Evolutionary conservation across 331 rosid species (phyloP).

Genomic region (Rhamnella rubrinervis): DNA sequence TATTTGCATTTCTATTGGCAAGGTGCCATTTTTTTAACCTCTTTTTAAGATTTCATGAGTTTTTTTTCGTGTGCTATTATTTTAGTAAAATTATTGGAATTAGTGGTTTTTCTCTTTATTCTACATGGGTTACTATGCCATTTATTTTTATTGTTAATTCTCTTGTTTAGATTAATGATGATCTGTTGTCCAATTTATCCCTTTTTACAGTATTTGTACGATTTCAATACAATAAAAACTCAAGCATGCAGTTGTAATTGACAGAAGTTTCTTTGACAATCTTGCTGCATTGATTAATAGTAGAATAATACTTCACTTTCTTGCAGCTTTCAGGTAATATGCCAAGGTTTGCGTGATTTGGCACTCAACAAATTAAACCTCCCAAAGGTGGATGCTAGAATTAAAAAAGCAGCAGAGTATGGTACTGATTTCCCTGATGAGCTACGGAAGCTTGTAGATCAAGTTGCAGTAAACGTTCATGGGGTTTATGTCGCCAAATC

Average conservation of each 20-base stretch:
- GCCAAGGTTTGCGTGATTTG: constrained; percentile 60
- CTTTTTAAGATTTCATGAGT: too few relatives aligned
- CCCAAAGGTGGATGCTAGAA: constrained; percentile 65
- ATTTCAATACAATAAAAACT: neutral
- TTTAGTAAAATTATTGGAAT: too few relatives aligned
- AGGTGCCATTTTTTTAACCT: too few relatives aligned
- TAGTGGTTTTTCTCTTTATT: too few relatives aligned
- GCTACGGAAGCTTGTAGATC: constrained; percentile 54
- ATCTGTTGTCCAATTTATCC: too few relatives aligned
- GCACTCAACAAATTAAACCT: constrained; percentile 45
- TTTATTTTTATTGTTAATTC: too few relatives aligned
- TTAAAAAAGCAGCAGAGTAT: constrained; percentile 52
- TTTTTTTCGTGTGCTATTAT: too few relatives aligned
- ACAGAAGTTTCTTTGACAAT: neutral
- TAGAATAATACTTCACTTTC: constrained; percentile 23
- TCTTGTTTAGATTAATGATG: too few relatives aligned
- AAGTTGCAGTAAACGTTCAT: constrained; percentile 64
- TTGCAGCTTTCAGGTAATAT: constrained; percentile 75
- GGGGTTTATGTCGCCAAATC: constrained; percentile 70
- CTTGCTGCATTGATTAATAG: constrained; percentile 22
- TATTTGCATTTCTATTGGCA: neutral
- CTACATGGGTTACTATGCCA: too few relatives aligned
- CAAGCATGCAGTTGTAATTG: neutral
- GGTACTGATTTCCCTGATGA: constrained; percentile 69
- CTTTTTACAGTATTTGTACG: too few relatives aligned